Base-by-base conservation (phyloP, 2,329 filamentous ascomycete species). In the Exserohilum turcica region DNA sequence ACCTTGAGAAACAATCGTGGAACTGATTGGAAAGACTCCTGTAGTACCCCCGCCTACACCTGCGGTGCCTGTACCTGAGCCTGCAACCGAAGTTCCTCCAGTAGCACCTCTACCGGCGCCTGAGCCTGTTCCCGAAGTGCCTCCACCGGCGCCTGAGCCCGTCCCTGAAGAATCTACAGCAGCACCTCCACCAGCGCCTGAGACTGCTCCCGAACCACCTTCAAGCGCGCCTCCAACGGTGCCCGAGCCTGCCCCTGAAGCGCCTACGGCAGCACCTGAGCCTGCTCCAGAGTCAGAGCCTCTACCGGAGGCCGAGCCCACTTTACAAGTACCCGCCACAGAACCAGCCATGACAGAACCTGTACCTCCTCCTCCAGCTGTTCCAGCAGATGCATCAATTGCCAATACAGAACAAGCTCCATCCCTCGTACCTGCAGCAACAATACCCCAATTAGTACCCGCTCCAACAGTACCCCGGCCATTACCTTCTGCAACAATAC, bases 11-110 rank as follows among this genome's bases (percentile, higher is more conserved):
- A 16, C 37, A 10, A n/a, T n/a, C n/a, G n/a, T 12, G 29, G 12
- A 32, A n/a, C 29, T 32, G 12, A n/a, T 32, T 10, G 16, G 13
- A 37, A 16, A 37, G 16, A 6, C 15, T 37, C 21, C 38, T 28
- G 38, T n/a, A 49, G 19, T 19, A 43, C 7, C 13, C 38, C 21
- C 21, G 7, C 21, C 21, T 7, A 7, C 21, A 24, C 21, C 21
- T 24, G 21, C 21, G 4, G 21, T 24, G 8, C 44, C 48, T n/a
- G 43, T 51, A 33, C 27, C 46, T 19, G 46, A 53, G 43, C 53
- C 52, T 21, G 24, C 40, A 6, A 31, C 39, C 19, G 24, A 38
- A 9, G 21, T 24, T 24, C 21, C 38, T 38, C 9, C 37, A 13
- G 15, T 21, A 8, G 21, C 9, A 27, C 10, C 21, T 21, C 9